Base-by-base conservation (phyloP, 345 rosid species). In the Barbarea vulgaris region DNA sequence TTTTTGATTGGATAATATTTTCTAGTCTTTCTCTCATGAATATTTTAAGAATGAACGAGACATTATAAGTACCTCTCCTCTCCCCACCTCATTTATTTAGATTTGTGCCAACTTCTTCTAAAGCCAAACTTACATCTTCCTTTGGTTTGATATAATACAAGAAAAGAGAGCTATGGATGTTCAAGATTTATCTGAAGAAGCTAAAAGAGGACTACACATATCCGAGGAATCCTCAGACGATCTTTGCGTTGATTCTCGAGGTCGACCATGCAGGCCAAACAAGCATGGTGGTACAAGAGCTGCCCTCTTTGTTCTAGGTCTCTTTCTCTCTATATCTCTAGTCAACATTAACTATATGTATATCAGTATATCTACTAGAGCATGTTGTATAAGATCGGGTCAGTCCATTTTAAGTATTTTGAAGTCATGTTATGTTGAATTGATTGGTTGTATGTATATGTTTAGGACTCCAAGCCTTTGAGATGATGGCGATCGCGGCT, bases 401-500 rank as follows among this genome's bases (percentile, higher is more conserved):
- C 9, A 14, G 58, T 64, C 30, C 57, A 17, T 36, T 27, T 66
- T 44, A 25, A 57, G 17, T 9, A 54, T 53, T 65, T 52, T 54
- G 15, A n/a, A 19, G n/a, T 9, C 18, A n/a, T 60, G 34, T 10
- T 59, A 31, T 3, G n/a, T 37, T 69, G 34, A 4, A 37, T 30
- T 53, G 21, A 22, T 53, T 31, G 53, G 50, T 21, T 68, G 9
- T 66, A 31, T 2, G 10, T 63, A 52, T 58, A 14, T 33, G 50
- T 31, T 65, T 39, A 87, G 91, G 87, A 8, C 83, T 87, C 15
- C 86, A 87, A 84, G 84, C 84, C 33, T 85, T 87, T 78, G 91
- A 87, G 64, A 85, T 87, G 89, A 87, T 86, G 84, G 96, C 92
- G 31, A 87, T 84, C 30, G 90, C 90, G 0, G 93, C 91, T 17